phyloP scores from a whole-genome alignment of 2,329 filamentous ascomycete genomes.

The Arthrinium puccinioides region DNA sequence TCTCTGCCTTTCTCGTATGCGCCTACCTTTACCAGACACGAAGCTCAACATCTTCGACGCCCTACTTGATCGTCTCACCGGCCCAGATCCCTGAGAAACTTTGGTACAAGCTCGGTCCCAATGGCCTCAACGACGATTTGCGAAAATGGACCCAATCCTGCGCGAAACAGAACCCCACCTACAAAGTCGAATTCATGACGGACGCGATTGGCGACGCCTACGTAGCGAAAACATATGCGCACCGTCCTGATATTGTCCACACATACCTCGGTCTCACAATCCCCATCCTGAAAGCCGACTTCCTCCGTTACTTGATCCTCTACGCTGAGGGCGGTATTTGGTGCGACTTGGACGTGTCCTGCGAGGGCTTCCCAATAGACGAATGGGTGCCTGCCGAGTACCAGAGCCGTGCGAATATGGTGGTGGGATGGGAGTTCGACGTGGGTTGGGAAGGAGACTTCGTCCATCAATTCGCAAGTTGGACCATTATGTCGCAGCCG shows the following conservation, averaged over 20 bases:
- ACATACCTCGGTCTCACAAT: slow-evolving; percentile 13
- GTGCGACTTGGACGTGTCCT: slow-evolving; percentile 38
- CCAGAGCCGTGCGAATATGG: slow-evolving; percentile 6
- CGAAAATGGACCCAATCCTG: slow-evolving; percentile 22
- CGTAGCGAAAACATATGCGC: slow-evolving; percentile 55
- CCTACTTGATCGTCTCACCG: too few relatives aligned
- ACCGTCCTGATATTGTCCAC: slow-evolving; percentile 14
- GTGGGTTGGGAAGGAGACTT: slow-evolving; percentile 11
- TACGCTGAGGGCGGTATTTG: slow-evolving; percentile 74
- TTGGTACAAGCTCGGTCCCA: background rate
- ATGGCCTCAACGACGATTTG: background rate
- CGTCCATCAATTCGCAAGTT: slow-evolving; percentile 16
- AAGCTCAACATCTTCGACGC: too few relatives aligned
- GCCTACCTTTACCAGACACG: too few relatives aligned
- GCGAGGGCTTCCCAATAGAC: slow-evolving; percentile 19
- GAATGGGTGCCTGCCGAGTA: slow-evolving; percentile 23
- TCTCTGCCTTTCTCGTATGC: too few relatives aligned
- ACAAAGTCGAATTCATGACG: slow-evolving; percentile 17
- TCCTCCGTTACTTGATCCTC: slow-evolving; percentile 63
- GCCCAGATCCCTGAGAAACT: too few relatives aligned
- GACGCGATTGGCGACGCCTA: slow-evolving; percentile 33
- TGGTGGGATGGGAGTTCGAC: slow-evolving; percentile 21
- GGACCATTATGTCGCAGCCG: slow-evolving; percentile 14
- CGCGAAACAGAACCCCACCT: slow-evolving; percentile 16
- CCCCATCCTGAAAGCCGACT: slow-evolving; percentile 51